These are phyloP conservation scores for Exophiala phaeomuriformis DNA, from an alignment of 2,329 filamentous ascomycete genomes.

Conservation along the genomic window DNA sequence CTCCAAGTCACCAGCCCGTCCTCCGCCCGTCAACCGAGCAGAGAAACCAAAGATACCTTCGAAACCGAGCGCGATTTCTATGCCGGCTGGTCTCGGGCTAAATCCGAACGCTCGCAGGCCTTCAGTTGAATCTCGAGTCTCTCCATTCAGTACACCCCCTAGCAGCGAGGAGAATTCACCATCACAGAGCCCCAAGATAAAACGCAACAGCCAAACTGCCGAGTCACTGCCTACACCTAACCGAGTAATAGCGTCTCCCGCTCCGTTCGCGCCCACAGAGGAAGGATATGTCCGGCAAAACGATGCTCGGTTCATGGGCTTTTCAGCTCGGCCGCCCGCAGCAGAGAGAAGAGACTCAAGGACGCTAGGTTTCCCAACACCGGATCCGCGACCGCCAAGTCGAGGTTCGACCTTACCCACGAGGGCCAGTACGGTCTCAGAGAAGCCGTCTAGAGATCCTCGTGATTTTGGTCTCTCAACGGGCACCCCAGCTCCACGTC, in stretches of 20 bases:
- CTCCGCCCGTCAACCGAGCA: constrained; percentile 68
- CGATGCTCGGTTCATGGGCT: constrained; percentile 23
- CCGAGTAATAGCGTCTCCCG: neutral
- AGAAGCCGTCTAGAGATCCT: constrained; percentile 26
- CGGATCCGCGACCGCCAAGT: constrained; percentile 12
- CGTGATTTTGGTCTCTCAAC: constrained; percentile 32
- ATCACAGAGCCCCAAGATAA: constrained; percentile 11
- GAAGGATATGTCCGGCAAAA: constrained; percentile 1
- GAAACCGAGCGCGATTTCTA: constrained; percentile 35
- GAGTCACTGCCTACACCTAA: neutral
- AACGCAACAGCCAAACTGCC: neutral
- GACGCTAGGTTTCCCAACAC: constrained; percentile 11
- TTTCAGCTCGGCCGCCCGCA: constrained; percentile 7
- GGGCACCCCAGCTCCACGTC: constrained; percentile 42
- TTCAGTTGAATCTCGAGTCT: constrained; percentile 47
- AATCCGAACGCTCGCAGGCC: constrained; percentile 31
- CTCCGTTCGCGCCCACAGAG: constrained; percentile 3
- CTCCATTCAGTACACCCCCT: constrained; percentile 82
- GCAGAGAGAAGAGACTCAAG: constrained; percentile 18
- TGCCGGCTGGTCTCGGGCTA: constrained; percentile 12
- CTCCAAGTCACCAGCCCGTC: constrained; percentile 30
- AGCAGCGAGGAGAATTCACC: constrained; percentile 59
- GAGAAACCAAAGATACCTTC: constrained; percentile 64
- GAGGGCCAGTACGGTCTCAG: constrained; percentile 20
- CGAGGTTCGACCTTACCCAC: constrained; percentile 11